phyloP scores from a whole-genome alignment of 495 filamentous ascomycete species.

The Penicillium maclennaniae region DNA sequence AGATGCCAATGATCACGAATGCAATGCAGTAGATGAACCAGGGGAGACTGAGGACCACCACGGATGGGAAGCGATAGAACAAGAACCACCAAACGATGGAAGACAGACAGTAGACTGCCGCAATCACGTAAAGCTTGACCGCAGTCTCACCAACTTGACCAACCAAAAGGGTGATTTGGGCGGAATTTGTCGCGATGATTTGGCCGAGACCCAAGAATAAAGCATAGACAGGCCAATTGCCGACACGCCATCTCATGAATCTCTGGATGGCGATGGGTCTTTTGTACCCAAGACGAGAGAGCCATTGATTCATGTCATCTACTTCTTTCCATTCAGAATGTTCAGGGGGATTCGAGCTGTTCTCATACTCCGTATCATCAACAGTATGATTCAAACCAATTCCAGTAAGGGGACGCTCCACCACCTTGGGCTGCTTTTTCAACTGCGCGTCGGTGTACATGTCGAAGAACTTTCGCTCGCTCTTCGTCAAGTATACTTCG shows the following conservation, averaged over 20 bases:
- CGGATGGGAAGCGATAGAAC: slow-evolving; percentile 53
- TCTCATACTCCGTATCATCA: not conserved
- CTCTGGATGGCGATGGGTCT: slow-evolving; percentile 28
- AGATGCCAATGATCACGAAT: slow-evolving; percentile 40
- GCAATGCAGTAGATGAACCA: slow-evolving; percentile 52
- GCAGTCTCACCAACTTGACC: slow-evolving; percentile 58
- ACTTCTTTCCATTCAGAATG: not conserved
- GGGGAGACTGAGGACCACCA: slow-evolving; percentile 52
- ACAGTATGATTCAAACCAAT: not conserved
- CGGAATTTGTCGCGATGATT: slow-evolving; percentile 63
- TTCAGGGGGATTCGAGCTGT: not conserved
- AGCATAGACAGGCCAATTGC: slow-evolving; percentile 63
- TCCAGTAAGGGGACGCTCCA: not conserved
- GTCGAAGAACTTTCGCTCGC: slow-evolving; percentile 63
- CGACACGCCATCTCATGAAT: slow-evolving; percentile 26
- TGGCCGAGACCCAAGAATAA: slow-evolving; percentile 63
- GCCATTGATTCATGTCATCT: not conserved
- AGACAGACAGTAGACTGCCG: slow-evolving; percentile 56
- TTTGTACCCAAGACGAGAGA: slow-evolving; percentile 7
- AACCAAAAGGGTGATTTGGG: slow-evolving; percentile 63
- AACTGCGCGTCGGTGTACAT: slow-evolving; percentile 53
- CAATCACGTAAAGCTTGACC: slow-evolving; percentile 59
- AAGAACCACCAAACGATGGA: slow-evolving; percentile 61
- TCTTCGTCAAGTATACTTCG: slow-evolving; percentile 57
- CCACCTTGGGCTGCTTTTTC: slow-evolving; percentile 17